phyloP scores from a whole-genome alignment of 768 basidiomycete genomes.

The Leccinum fibrillosum region DNA sequence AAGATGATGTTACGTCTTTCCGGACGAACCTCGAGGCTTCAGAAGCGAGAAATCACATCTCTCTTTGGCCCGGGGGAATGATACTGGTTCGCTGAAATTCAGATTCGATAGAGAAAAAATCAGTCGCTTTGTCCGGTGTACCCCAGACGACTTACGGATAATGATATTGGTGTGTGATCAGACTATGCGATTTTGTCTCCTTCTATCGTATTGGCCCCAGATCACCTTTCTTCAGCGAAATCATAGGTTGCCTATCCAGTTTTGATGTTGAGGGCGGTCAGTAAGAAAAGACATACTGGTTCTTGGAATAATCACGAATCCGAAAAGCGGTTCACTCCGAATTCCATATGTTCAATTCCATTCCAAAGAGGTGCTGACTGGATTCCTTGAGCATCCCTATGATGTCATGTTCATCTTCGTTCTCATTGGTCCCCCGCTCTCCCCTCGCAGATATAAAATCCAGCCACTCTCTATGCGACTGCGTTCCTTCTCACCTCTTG shows the following conservation, averaged over 20 bases:
- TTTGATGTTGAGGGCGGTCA: not conserved
- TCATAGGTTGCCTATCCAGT: not conserved
- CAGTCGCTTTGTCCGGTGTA: not conserved
- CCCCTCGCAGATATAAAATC: conserved; percentile 23
- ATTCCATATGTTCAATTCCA: not conserved
- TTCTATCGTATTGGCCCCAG: not conserved
- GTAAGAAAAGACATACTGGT: not conserved
- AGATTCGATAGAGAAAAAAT: not conserved
- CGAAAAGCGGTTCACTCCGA: not conserved
- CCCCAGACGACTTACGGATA: too few relatives aligned
- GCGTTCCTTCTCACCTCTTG: conserved; percentile 2
- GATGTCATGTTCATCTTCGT: conserved; percentile 15
- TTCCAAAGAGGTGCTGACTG: conserved; percentile 5
- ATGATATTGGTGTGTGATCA: not conserved
- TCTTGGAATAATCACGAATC: too few relatives aligned
- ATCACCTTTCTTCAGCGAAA: not conserved
- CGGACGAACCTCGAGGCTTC: not conserved
- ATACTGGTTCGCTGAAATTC: not conserved
- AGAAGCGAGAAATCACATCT: not conserved
- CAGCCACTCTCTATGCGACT: not conserved
- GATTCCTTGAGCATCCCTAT: conserved; percentile 10
- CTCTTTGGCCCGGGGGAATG: not conserved
- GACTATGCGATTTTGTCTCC: not conserved
- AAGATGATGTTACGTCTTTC: not conserved
- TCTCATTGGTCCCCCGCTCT: conserved; percentile 8